Evolutionary conservation across 2,329 filamentous ascomycete genomes (phyloP).

Genomic region (Cercospora sp.): DNA sequence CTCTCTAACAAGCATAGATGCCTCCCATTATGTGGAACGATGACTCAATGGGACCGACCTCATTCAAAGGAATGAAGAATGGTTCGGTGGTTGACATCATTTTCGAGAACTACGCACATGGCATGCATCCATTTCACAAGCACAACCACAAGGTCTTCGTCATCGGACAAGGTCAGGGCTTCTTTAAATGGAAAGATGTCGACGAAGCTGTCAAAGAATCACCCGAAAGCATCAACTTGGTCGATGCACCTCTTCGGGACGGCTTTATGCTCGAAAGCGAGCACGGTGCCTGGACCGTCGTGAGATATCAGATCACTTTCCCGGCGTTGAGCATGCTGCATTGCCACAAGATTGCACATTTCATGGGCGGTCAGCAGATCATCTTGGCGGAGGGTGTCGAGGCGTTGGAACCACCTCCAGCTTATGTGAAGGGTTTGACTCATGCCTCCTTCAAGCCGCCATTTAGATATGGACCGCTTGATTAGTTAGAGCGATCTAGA

Average conservation of each 20-base stretch:
- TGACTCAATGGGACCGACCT: slow-evolving; percentile 20
- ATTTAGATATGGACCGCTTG: slow-evolving; percentile 26
- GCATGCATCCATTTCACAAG: slow-evolving; percentile 35
- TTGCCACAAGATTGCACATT: slow-evolving; percentile 23
- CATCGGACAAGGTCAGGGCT: slow-evolving; percentile 31
- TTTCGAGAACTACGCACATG: slow-evolving; percentile 29
- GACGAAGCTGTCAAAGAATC: slow-evolving; percentile 17
- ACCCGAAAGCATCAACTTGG: slow-evolving; percentile 22
- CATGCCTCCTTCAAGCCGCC: slow-evolving; percentile 26
- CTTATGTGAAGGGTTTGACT: slow-evolving; percentile 26
- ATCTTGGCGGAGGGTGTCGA: slow-evolving; percentile 27
- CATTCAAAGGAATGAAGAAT: slow-evolving; percentile 41
- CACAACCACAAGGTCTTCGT: slow-evolving; percentile 35
- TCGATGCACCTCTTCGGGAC: slow-evolving; percentile 24
- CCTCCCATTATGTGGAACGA: slow-evolving; percentile 26
- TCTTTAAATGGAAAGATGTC: slow-evolving; percentile 32
- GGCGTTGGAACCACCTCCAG: slow-evolving; percentile 20
- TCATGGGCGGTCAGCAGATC: slow-evolving; percentile 26
- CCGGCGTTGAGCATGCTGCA: slow-evolving; percentile 28
- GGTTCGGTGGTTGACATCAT: slow-evolving; percentile 34
- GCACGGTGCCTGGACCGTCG: slow-evolving; percentile 23
- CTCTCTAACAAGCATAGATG: slow-evolving; percentile 10
- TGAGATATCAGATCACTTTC: slow-evolving; percentile 25
- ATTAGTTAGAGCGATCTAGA: background rate
- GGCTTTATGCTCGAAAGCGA: slow-evolving; percentile 19